phyloP scores from a whole-genome alignment of 2,329 filamentous ascomycete genomes.

The Decorospora gaudefroyi region DNA sequence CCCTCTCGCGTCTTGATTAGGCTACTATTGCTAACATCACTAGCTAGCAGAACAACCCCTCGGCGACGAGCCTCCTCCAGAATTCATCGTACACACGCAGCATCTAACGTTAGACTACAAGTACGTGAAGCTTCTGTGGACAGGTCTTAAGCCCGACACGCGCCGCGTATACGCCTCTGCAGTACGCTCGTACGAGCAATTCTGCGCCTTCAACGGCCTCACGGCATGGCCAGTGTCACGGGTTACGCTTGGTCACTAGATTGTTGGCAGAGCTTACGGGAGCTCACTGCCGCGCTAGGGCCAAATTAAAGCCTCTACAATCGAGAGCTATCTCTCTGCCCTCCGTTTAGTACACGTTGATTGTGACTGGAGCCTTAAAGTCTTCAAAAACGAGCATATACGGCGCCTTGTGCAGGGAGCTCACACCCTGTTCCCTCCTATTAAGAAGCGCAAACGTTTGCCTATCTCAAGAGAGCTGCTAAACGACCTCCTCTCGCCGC shows the following conservation, averaged over 20 bases:
- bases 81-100: neutral
- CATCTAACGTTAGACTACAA: neutral
- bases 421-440: neutral
- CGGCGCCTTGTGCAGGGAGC: neutral
- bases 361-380: neutral
- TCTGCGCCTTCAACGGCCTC: neutral
- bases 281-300: too few species aligned
- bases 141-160: neutral
- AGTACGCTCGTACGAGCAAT: neutral
- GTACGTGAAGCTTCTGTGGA: neutral
- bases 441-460: neutral
- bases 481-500: neutral
- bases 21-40: neutral
- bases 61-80: neutral
- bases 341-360: neutral
- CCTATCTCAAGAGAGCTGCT: neutral
- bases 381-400: neutral
- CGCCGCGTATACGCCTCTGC: neutral
- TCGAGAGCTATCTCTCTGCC: neutral
- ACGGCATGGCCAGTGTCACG: neutral
- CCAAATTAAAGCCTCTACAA: neutral
- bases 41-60: neutral
- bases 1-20: neutral
- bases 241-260: neutral
- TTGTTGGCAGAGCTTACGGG: too few species aligned